Evolutionary conservation across 1,284 basidiomycete species (phyloP), one percentile per base, ranked within the genome.

Genomic region (Ganoderma sp.): DNA sequence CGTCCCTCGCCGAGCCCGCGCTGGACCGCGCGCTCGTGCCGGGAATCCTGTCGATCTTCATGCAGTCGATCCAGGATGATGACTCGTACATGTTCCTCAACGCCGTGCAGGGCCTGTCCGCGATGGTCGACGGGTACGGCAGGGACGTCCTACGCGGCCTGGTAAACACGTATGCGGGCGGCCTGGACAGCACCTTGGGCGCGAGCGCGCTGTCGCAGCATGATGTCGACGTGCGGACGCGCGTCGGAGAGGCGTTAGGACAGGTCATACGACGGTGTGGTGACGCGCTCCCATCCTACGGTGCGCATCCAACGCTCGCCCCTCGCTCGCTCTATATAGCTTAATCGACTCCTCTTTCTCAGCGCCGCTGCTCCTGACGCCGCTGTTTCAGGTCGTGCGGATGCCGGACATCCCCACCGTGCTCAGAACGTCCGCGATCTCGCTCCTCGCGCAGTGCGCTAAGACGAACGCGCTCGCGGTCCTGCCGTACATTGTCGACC

Each of bases 41-140:
- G 0, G 90, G 90, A 1, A 94, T 98, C 73, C 81, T 97, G 57
- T 93, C 94, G 58, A 91, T 98, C 63, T 97, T 98, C 78, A 80
- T 98, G 69, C 89, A 94, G 74, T 88, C 91, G 0, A 81, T 98
- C 3, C 92, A 96, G 76, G 96, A 98, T 74, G 93, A 97, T 62
- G 97, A 99, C 77, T 96, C 94, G 42, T 99, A 97, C 79, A 90
- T 99, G 68, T 99, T 96, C 78, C 82, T 99, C 66, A 97, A 97
- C 76, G 96, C 95, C 0, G 91, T 98, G 5, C 93, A 97, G 75
- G 97, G 96, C 0, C 83, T 99, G 1, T 87, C 91, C 5, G 90
- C 87, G 17, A 91, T 97, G 87, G 94, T 91, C 1, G 90, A 95
- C 73, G 84, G 84, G 1, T 89, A 90, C 67, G 95, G 95, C 1